These are phyloP conservation scores for Globisporangium ultimum DNA, from an alignment of 352 stramenopile genomes.

Conservation along the genomic window DNA sequence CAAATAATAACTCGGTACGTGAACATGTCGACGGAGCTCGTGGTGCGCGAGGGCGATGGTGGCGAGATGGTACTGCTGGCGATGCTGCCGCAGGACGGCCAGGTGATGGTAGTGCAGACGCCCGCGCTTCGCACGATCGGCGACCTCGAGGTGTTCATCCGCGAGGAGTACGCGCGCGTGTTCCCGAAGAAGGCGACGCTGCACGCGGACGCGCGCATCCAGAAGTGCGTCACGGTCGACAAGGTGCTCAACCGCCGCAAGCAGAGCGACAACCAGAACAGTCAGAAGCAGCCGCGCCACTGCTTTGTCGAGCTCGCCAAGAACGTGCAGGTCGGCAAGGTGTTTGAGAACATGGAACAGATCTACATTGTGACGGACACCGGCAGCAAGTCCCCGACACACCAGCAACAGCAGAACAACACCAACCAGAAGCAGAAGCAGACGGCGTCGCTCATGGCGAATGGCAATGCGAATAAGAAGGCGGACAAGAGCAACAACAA, in stretches of 20 bases:
- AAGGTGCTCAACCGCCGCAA: slow-evolving; percentile 50
- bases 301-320: slow-evolving; percentile 76
- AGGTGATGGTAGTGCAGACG: slow-evolving; percentile 67
- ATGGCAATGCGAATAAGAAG: slow-evolving; percentile 6
- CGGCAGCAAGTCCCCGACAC: slow-evolving; percentile 6
- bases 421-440: background rate
- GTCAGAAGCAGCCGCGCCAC: slow-evolving; percentile 24
- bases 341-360: slow-evolving; percentile 78
- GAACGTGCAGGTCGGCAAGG: slow-evolving; percentile 71
- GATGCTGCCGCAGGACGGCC: slow-evolving; percentile 62
- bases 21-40: slow-evolving; percentile 18
- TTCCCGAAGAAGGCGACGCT: slow-evolving; percentile 51
- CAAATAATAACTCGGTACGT: background rate
- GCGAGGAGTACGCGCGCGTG: slow-evolving; percentile 56
- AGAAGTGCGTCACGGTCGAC: slow-evolving; percentile 62
- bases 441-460: background rate
- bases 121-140: slow-evolving; percentile 38
- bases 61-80: slow-evolving; percentile 66
- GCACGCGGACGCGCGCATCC: slow-evolving; percentile 51
- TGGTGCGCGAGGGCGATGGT: slow-evolving; percentile 21
- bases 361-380: slow-evolving; percentile 59
- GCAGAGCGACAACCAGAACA: slow-evolving; percentile 17
- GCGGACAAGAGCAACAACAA: slow-evolving; percentile 12
- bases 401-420: background rate
- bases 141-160: slow-evolving; percentile 61